Base-by-base conservation (phyloP, 2,329 filamentous ascomycete species). In the Coleophoma eucalyptorum region DNA sequence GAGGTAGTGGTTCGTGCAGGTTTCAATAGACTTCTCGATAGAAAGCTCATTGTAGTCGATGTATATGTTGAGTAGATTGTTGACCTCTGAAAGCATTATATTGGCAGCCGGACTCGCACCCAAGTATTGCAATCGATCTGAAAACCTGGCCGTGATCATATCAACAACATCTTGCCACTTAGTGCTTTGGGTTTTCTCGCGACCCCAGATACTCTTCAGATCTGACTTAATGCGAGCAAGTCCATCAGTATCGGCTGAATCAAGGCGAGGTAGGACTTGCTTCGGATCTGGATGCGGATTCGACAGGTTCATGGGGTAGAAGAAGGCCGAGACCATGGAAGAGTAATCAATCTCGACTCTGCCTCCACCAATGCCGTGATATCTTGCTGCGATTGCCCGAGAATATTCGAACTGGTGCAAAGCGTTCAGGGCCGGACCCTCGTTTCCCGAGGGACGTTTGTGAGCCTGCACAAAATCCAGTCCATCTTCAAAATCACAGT, bases 401-500 rank as follows among this genome's bases (percentile, higher is more conserved):
- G 68, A 60, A 53, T 74, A 76, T 55, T 65, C 61, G 21, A 63
- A 58, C 3, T 48, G 40, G 1, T 7, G 6, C 11, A 58, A 19
- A 2, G 51, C 48, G 46, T 48, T 33, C 2, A 46, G 15, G 1
- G 21, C 32, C 8, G 34, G 48, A 11, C 26, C 32, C 6, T 48
- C 42, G 8, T 55, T 43, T 10, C 26, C n/a, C 4, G 37, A 19
- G 3, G 58, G 55, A 48, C 56, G 51, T 26, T 55, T 42, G n/a
- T 43, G 52, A 6, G 55, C 51, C 13, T 55, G 56, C 11, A 64
- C 13, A 11, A 64, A 55, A 10, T 63, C 54, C 38, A 66, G 35
- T 1, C 57, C 57, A 12, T 68, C 56, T 10, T 58, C 56, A 43
- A 90, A 89, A 48, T 84, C 70, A 63, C 86, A 90, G 18, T 86